Evolutionary conservation across 495 filamentous ascomycete species (phyloP).

Genomic region (Penicillium lividum): DNA sequence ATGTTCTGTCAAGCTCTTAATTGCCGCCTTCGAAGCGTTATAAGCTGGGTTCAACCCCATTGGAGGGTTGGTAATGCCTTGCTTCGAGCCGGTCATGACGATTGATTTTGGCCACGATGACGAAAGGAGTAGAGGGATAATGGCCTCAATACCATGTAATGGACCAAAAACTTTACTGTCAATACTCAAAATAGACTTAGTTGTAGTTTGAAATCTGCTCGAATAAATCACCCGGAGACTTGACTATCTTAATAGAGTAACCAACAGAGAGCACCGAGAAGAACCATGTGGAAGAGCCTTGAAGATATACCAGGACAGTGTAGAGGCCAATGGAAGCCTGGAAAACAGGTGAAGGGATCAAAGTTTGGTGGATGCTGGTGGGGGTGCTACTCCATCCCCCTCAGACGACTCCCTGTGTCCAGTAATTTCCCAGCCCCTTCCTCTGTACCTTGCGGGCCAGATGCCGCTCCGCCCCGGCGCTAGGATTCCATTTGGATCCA

Average conservation of each 20-base stretch:
- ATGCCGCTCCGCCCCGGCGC: slow-evolving; percentile 57
- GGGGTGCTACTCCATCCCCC: slow-evolving; percentile 15
- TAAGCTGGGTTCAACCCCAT: slow-evolving; percentile 74
- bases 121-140: slow-evolving; percentile 62
- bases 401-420: slow-evolving; percentile 7
- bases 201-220: too few relatives aligned
- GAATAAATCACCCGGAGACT: too few relatives aligned
- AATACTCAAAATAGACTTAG: too few relatives aligned
- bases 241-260: too few relatives aligned
- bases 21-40: slow-evolving; percentile 74
- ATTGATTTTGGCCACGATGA: slow-evolving; percentile 50
- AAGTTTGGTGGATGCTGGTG: too few relatives aligned
- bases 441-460: slow-evolving; percentile 52
- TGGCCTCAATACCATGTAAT: slow-evolving; percentile 63
- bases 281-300: too few relatives aligned
- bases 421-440: slow-evolving; percentile 24
- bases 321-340: too few relatives aligned
- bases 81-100: slow-evolving; percentile 74
- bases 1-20: slow-evolving; percentile 72
- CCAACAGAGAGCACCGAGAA: too few relatives aligned
- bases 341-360: too few relatives aligned
- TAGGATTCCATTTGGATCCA: slow-evolving; percentile 61
- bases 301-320: too few relatives aligned
- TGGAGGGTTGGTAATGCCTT: slow-evolving; percentile 84
- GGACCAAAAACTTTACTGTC: slow-evolving; percentile 71